Percentiles rank a stretch among this genome's conserved stretches.
phyloP scores from a whole-genome alignment of 352 stramenopile genomes.

The Plasmopara viticola region DNA sequence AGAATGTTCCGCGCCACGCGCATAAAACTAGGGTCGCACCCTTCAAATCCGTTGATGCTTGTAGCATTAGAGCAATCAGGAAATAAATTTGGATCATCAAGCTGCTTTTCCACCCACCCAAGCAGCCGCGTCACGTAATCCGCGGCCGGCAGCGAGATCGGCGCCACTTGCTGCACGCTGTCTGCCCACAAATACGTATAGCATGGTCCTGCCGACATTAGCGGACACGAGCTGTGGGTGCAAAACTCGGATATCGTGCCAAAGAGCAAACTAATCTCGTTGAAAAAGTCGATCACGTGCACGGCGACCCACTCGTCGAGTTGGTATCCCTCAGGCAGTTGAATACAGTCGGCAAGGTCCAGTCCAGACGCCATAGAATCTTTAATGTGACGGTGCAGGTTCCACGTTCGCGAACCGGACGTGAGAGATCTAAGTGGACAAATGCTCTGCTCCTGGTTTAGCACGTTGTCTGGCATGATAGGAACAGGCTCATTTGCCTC shows the following conservation, averaged over 20 bases:
- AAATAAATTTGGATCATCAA: slow-evolving; percentile 70
- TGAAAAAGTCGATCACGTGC: slow-evolving; percentile 90
- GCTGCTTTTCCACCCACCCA: slow-evolving; percentile 80
- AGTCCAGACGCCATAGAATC: slow-evolving; percentile 50
- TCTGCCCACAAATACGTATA: slow-evolving; percentile 88
- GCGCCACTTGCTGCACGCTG: slow-evolving; percentile 38
- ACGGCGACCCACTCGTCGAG: slow-evolving; percentile 69
- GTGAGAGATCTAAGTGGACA: slow-evolving; percentile 49
- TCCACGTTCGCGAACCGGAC: slow-evolving; percentile 53
- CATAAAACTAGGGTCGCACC: slow-evolving; percentile 40
- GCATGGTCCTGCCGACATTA: slow-evolving; percentile 70
- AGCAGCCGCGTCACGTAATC: slow-evolving; percentile 86
- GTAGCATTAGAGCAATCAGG: slow-evolving; percentile 20
- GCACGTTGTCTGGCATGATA: slow-evolving; percentile 41
- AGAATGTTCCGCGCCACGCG: slow-evolving; percentile 78
- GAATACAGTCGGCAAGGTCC: slow-evolving; percentile 56
- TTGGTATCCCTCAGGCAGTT: slow-evolving; percentile 52
- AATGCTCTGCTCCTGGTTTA: slow-evolving; percentile 52
- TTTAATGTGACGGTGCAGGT: slow-evolving; percentile 68
- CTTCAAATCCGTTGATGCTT: slow-evolving; percentile 8
- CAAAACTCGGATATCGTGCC: slow-evolving; percentile 85
- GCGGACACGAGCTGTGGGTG: slow-evolving; percentile 48
- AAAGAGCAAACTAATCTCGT: slow-evolving; percentile 89
- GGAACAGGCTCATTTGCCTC: slow-evolving; percentile 13
- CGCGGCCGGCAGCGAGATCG: slow-evolving; percentile 52